phyloP scores from a whole-genome alignment of 257 asterid genomes.

The Parsonsia alboflavescens region DNA sequence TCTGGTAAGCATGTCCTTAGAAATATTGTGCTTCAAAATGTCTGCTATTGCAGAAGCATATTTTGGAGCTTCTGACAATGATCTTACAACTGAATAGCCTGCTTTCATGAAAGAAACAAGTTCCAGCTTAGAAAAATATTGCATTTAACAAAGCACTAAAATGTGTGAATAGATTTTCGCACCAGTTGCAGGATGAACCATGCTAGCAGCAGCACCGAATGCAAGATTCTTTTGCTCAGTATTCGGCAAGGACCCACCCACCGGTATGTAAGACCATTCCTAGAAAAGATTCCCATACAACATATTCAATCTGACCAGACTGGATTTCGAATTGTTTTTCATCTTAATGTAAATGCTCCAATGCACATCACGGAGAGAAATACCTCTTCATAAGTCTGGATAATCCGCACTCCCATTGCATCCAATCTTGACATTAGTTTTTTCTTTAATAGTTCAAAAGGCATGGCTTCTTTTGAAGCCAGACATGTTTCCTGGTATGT shows the following conservation, averaged over 20 bases:
- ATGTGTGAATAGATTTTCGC: neutral
- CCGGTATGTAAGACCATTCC: constrained; percentile 99
- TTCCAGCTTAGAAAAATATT: constrained; percentile 3
- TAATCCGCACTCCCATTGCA: constrained; percentile 76
- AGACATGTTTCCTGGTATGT: constrained; percentile 82
- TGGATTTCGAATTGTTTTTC: neutral
- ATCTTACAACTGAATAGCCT: constrained; percentile 97
- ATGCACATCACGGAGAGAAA: constrained; percentile 1
- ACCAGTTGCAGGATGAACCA: constrained; percentile 99
- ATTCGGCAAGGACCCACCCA: constrained; percentile 96
- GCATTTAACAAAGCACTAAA: constrained; percentile 6
- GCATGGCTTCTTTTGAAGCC: constrained; percentile 97
- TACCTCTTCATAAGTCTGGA: constrained; percentile 87
- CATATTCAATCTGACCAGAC: neutral
- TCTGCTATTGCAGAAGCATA: constrained; percentile 81
- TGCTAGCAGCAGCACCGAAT: constrained; percentile 99
- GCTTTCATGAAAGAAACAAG: constrained; percentile 13
- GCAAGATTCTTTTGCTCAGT: constrained; percentile 96
- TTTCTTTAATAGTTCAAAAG: constrained; percentile 70
- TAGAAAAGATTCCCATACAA: constrained; percentile 24
- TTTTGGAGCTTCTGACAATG: constrained; percentile 96
- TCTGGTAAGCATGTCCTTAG: constrained; percentile 38
- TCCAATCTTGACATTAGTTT: constrained; percentile 84
- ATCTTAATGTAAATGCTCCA: neutral
- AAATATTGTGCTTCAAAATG: constrained; percentile 46